Percentiles rank a stretch among this genome's conserved stretches.
Conservation (phyloP, 306 rosid genomes). For the Gastrolobium bilobum region DNA sequence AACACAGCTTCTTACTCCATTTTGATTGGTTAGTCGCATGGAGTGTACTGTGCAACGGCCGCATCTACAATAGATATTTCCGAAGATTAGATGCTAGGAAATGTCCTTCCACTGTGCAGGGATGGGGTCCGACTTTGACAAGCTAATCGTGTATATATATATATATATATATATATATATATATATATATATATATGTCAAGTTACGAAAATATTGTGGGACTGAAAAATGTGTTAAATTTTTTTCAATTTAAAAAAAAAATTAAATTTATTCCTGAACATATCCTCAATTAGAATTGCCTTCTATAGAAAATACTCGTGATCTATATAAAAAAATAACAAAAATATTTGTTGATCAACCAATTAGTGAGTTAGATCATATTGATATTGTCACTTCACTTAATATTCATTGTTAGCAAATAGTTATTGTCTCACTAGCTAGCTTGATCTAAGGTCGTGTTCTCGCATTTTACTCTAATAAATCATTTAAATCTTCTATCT, state of each 20-base stretch:
- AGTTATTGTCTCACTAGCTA: neutral
- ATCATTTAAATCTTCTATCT: neutral
- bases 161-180: too few relatives aligned
- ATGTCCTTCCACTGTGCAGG: neutral
- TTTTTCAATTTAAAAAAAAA: too few relatives aligned
- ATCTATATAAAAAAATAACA: neutral
- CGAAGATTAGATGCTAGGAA: neutral
- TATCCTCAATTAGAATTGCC: too few relatives aligned
- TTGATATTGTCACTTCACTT: neutral
- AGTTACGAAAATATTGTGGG: too few relatives aligned
- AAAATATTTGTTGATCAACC: conserved; percentile 1
- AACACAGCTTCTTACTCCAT: too few relatives aligned
- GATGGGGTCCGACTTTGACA: conserved; percentile 7
- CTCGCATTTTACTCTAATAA: neutral
- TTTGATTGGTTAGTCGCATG: too few relatives aligned
- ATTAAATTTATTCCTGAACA: too few relatives aligned
- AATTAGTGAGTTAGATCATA: neutral
- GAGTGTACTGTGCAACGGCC: too few relatives aligned
- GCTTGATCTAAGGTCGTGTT: neutral
- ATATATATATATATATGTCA: too few relatives aligned
- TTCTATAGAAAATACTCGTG: too few relatives aligned
- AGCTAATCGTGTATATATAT: neutral
- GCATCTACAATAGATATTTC: too few relatives aligned
- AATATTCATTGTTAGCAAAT: neutral
- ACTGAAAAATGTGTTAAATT: too few relatives aligned